Evolutionary conservation across 169 alveolate genomes (phyloP).

Genomic region (Plasmodium berghei): DNA sequence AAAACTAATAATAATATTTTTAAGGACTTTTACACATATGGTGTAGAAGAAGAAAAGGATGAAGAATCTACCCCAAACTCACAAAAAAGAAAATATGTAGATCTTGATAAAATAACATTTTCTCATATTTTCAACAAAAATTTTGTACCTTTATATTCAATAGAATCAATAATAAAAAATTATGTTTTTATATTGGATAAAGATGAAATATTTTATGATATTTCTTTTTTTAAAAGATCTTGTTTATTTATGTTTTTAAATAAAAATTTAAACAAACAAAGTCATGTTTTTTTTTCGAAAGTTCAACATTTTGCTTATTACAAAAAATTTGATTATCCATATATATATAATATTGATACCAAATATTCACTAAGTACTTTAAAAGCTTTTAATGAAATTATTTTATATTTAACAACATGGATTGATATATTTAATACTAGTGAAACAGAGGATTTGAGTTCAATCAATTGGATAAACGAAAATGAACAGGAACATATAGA

Average conservation of each 20-base stretch:
- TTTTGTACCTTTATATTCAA: constrained; percentile 45
- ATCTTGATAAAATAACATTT: constrained; percentile 33
- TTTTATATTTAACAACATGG: constrained; percentile 56
- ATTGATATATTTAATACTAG: constrained; percentile 65
- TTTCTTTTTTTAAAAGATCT: constrained; percentile 54
- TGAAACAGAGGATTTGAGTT: constrained; percentile 13
- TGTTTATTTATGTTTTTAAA: constrained; percentile 62
- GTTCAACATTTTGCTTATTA: constrained; percentile 63
- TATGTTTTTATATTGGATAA: constrained; percentile 56
- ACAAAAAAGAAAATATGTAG: neutral
- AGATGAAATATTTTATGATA: constrained; percentile 39
- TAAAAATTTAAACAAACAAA: constrained; percentile 47
- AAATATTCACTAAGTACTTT: constrained; percentile 37
- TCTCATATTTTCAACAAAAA: constrained; percentile 51
- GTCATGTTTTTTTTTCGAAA: constrained; percentile 40
- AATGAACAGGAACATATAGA: constrained; percentile 9
- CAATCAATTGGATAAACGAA: neutral
- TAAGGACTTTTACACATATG: neutral
- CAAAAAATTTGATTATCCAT: constrained; percentile 55
- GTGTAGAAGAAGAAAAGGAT: neutral
- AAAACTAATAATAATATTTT: constrained; percentile 25
- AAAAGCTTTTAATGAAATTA: constrained; percentile 40
- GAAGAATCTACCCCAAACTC: no score
- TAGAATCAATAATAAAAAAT: constrained; percentile 34
- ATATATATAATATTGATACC: constrained; percentile 53